These are phyloP conservation scores for Thielaviopsis cerberus DNA, from an alignment of 2,329 filamentous ascomycete genomes.

Conservation along the genomic window DNA sequence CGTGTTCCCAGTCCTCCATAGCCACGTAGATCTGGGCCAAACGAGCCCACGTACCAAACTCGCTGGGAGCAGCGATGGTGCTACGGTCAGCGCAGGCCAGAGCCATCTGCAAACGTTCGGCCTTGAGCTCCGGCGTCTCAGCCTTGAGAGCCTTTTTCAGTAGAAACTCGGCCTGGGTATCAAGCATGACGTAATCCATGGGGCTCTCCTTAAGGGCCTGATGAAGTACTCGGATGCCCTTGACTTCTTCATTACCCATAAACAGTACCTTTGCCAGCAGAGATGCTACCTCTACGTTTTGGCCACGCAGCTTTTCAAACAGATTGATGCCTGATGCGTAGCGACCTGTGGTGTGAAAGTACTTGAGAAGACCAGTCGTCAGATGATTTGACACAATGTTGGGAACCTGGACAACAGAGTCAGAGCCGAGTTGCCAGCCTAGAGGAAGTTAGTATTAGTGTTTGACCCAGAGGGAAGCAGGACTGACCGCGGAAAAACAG, in stretches of 20 bases:
- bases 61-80: slow-evolving; percentile 85
- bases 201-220: slow-evolving; percentile 77
- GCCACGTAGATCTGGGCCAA: slow-evolving; percentile 85
- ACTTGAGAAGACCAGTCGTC: slow-evolving; percentile 79
- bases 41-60: slow-evolving; percentile 92
- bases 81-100: slow-evolving; percentile 85
- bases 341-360: slow-evolving; percentile 86
- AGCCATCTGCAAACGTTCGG: slow-evolving; percentile 62
- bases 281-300: slow-evolving; percentile 86
- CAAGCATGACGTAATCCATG: slow-evolving; percentile 94
- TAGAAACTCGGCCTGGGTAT: slow-evolving; percentile 83
- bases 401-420: slow-evolving; percentile 91
- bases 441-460: slow-evolving; percentile 12
- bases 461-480: neutral
- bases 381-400: slow-evolving; percentile 94
- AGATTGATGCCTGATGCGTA: slow-evolving; percentile 92
- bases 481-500: slow-evolving; percentile 73
- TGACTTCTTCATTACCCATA: slow-evolving; percentile 92
- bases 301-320: slow-evolving; percentile 82
- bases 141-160: slow-evolving; percentile 57
- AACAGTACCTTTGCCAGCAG: slow-evolving; percentile 79
- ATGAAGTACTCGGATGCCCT: slow-evolving; percentile 73
- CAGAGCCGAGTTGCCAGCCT: slow-evolving; percentile 92
- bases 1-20: slow-evolving; percentile 91
- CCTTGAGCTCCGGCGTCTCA: slow-evolving; percentile 33